Evolutionary conservation across 352 stramenopile genomes (phyloP).

Genomic region (Phytophthora sp.): DNA sequence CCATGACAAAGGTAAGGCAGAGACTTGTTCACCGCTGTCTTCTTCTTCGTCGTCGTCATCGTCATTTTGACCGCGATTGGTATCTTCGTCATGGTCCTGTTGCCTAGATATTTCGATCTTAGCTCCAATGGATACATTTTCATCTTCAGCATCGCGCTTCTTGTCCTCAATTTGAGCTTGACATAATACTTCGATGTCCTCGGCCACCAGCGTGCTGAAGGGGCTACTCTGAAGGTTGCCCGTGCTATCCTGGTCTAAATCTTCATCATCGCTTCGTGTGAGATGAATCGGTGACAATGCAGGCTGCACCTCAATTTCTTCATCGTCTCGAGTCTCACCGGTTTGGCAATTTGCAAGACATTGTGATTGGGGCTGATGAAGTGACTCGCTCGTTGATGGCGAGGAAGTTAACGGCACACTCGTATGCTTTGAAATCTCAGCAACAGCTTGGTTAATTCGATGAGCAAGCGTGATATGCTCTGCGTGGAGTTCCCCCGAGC

Average conservation of each 20-base stretch:
- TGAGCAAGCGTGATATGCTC: conserved; percentile 71
- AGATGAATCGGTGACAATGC: conserved; percentile 10
- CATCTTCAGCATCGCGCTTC: not conserved
- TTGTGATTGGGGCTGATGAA: too few relatives aligned
- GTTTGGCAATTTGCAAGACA: too few relatives aligned
- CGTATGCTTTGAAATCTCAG: conserved; percentile 35
- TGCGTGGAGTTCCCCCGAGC: conserved; percentile 60
- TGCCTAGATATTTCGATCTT: not conserved
- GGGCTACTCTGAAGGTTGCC: conserved; percentile 20
- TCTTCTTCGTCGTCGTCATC: conserved; percentile 28
- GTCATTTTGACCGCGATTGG: conserved; percentile 12
- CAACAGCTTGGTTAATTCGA: conserved; percentile 69
- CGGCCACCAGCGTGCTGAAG: conserved; percentile 26
- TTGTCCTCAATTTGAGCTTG: conserved; percentile 22
- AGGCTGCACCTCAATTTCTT: not conserved
- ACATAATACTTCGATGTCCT: conserved; percentile 31
- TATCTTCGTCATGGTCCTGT: conserved; percentile 16
- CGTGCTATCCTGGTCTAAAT: not conserved
- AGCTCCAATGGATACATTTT: not conserved
- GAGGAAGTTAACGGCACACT: not conserved
- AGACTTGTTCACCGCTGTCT: conserved; percentile 41
- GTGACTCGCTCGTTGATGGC: not conserved
- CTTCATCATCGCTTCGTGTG: conserved; percentile 8
- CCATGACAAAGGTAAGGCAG: conserved; percentile 54
- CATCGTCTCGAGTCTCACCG: too few relatives aligned